Percentiles rank a stretch among this genome's conserved stretches.
Evolutionary conservation across 179 eudicot species (phyloP).

Genomic region (Heliamphora pulchella): DNA sequence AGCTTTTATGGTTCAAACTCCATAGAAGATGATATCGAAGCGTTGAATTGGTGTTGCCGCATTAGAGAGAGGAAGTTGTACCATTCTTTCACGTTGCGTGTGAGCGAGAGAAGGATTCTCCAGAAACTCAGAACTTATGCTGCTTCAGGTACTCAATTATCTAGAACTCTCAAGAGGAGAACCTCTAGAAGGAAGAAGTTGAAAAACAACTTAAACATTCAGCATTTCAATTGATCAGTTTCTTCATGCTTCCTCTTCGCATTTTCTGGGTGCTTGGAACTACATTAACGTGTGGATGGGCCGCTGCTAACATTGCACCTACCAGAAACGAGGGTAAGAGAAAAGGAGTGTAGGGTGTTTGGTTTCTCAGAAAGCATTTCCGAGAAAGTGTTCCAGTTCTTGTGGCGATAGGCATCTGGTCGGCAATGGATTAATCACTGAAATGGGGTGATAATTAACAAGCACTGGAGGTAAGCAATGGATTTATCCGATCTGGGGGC

Average conservation of each 20-base stretch:
- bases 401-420: too few species aligned
- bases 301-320: not conserved
- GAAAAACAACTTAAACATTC: conserved; percentile 12
- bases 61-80: conserved; percentile 48
- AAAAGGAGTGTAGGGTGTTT: not conserved
- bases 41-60: conserved; percentile 34
- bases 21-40: conserved; percentile 46
- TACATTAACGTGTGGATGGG: not conserved
- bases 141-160: conserved; percentile 15
- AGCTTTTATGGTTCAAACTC: conserved; percentile 49
- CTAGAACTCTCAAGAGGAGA: not conserved
- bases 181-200: conserved; percentile 18
- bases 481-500: too few species aligned
- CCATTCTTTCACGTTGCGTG: conserved; percentile 61
- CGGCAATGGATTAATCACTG: too few species aligned
- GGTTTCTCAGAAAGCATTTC: not conserved
- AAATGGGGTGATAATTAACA: too few species aligned
- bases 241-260: not conserved
- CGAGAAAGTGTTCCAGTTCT: not conserved
- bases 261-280: not conserved
- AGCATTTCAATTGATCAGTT: not conserved
- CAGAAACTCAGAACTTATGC: conserved; percentile 59
- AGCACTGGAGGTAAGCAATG: too few species aligned
- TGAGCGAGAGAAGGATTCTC: conserved; percentile 71
- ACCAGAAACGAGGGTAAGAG: not conserved